Percentiles rank a stretch among this genome's conserved stretches.
Conservation (phyloP, 495 filamentous ascomycete species). For the Aspergillus baeticus region DNA sequence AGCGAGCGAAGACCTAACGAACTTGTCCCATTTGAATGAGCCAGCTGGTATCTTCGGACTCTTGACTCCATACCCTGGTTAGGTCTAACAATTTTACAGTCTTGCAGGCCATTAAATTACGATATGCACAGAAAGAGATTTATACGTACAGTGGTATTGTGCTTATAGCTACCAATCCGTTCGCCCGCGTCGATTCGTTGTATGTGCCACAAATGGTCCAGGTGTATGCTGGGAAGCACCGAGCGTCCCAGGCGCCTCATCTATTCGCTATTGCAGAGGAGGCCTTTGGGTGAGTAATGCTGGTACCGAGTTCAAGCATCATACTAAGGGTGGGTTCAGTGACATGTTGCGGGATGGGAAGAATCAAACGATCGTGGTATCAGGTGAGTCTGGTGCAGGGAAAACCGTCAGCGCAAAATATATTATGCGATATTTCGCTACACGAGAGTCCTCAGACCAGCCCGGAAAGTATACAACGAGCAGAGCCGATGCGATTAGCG, state of each 20-base stretch:
- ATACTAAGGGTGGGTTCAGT: conserved; percentile 41
- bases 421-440: conserved; percentile 99
- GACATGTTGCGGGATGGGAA: conserved; percentile 95
- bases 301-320: background rate
- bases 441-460: conserved; percentile 89
- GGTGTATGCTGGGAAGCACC: conserved; percentile 96
- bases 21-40: conserved; percentile 96
- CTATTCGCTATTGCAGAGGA: conserved; percentile 99
- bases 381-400: conserved; percentile 95
- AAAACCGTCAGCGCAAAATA: conserved; percentile 99
- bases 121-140: conserved; percentile 98
- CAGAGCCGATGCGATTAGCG: conserved; percentile 86
- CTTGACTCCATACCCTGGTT: background rate
- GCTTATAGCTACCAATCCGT: conserved; percentile 97
- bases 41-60: conserved; percentile 72
- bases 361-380: conserved; percentile 98
- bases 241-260: conserved; percentile 94
- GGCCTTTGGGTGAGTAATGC: conserved; percentile 80
- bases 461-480: conserved; percentile 76
- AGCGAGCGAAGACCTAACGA: conserved; percentile 97
- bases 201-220: conserved; percentile 99
- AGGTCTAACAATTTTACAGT: conserved; percentile 58
- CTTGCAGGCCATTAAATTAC: conserved; percentile 93
- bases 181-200: conserved; percentile 94
- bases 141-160: conserved; percentile 99